These are phyloP conservation scores for Helianthus tuberosus DNA, from an alignment of 129 eudicot species.

Conservation along the genomic window DNA sequence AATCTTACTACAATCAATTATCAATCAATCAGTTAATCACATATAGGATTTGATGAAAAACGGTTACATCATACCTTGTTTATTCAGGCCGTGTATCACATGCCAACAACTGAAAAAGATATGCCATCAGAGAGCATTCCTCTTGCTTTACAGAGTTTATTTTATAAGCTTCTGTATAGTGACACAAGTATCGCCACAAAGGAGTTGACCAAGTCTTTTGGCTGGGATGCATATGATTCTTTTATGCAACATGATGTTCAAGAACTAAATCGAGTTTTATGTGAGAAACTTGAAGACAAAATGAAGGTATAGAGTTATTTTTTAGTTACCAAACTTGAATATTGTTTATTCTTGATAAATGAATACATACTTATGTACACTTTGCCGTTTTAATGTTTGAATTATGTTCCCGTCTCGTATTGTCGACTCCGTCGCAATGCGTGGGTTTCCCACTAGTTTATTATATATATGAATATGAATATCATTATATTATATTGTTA, in stretches of 20 bases:
- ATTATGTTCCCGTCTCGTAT: no score
- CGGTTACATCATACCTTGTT: conserved; percentile 20
- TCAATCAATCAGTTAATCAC: neutral
- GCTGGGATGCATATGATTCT: conserved; percentile 92
- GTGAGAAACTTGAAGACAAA: conserved; percentile 98
- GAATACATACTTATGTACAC: no score
- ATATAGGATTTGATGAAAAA: neutral
- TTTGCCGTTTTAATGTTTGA: no score
- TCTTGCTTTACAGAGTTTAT: conserved; percentile 88
- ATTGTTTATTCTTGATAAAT: conserved; percentile 10
- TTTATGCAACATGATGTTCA: conserved; percentile 98
- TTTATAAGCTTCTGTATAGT: conserved; percentile 87
- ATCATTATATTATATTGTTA: no score
- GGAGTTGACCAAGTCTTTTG: conserved; percentile 95
- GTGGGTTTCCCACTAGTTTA: no score
- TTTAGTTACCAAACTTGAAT: conserved; percentile 16
- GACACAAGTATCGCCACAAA: conserved; percentile 92
- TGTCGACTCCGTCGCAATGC: no score
- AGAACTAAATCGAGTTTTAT: conserved; percentile 91
- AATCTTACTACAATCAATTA: neutral
- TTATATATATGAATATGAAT: no score
- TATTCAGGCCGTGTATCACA: conserved; percentile 90
- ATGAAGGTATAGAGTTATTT: conserved; percentile 70
- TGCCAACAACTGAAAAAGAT: conserved; percentile 98
- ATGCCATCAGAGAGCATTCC: conserved; percentile 93